Percentiles rank a stretch among this genome's conserved stretches.
Evolutionary conservation across 495 filamentous ascomycete genomes (phyloP).

Genomic region (Sordaria brevicollis): DNA sequence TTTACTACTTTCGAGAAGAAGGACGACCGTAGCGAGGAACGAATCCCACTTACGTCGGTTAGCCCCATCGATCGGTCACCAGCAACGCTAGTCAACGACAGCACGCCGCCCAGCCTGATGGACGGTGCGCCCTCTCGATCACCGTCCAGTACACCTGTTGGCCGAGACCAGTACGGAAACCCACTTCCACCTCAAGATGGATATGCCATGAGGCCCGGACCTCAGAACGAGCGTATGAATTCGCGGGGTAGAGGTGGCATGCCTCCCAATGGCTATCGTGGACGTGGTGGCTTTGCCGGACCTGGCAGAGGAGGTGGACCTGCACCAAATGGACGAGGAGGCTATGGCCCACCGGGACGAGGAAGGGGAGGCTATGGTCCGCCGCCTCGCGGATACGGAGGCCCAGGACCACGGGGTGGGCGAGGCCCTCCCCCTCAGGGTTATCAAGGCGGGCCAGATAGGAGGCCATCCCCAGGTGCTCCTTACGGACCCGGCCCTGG

Average conservation of each 20-base stretch:
- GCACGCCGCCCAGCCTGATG: slow-evolving; percentile 21
- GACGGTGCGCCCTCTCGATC: slow-evolving; percentile 19
- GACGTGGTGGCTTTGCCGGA: slow-evolving; percentile 40
- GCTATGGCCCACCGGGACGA: slow-evolving; percentile 30
- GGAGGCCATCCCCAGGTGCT: slow-evolving; percentile 35
- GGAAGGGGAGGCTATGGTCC: slow-evolving; percentile 38
- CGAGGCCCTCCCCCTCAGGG: slow-evolving; percentile 43
- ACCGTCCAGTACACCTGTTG: slow-evolving; percentile 22
- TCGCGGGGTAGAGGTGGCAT: slow-evolving; percentile 40
- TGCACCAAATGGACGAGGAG: slow-evolving; percentile 21
- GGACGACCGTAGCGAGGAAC: slow-evolving; percentile 58
- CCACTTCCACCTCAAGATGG: slow-evolving; percentile 39
- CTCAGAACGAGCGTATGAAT: slow-evolving; percentile 52
- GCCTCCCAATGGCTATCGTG: slow-evolving; percentile 40
- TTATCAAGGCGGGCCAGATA: slow-evolving; percentile 28
- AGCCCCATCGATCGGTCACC: slow-evolving; percentile 44
- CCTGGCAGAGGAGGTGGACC: slow-evolving; percentile 33
- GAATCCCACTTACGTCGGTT: slow-evolving; percentile 65
- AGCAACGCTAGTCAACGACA: slow-evolving; percentile 22
- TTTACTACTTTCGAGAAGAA: slow-evolving; percentile 74
- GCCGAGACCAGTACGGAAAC: slow-evolving; percentile 62
- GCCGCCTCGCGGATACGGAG: slow-evolving; percentile 48
- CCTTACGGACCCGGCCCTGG: slow-evolving; percentile 31
- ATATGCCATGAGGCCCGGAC: slow-evolving; percentile 46
- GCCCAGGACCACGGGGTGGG: slow-evolving; percentile 43